Percentiles rank a stretch among this genome's conserved stretches.
Conservation (phyloP, 805 yeast species). For the Kregervanrija delftensis region DNA sequence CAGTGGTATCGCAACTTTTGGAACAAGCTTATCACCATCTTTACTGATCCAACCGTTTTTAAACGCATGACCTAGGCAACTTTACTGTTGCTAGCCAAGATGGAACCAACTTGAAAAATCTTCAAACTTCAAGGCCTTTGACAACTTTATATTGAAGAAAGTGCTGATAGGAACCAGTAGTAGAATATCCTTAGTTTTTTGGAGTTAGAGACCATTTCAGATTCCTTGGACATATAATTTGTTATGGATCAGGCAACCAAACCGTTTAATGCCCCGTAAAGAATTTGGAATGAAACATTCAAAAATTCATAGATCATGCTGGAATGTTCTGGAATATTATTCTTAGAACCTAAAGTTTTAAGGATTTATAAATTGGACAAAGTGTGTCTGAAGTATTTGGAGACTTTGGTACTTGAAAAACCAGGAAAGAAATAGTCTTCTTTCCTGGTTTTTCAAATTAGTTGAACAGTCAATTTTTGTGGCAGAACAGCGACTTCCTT, state of each 20-base stretch:
- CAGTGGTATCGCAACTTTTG: constrained; percentile 67
- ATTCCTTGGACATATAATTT: constrained; percentile 62
- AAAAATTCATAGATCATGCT: constrained; percentile 70
- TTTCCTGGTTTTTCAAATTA: no score
- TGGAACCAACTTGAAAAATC: constrained; percentile 63
- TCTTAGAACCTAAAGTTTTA: constrained; percentile 55
- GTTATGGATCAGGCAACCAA: constrained; percentile 81
- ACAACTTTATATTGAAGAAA: constrained; percentile 71
- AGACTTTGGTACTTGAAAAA: no score
- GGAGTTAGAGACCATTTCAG: constrained; percentile 65
- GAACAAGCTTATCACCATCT: constrained; percentile 71
- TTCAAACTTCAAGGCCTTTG: constrained; percentile 68
- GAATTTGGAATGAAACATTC: constrained; percentile 49
- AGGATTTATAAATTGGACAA: constrained; percentile 67
- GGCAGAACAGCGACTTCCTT: not conserved
- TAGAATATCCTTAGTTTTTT: constrained; percentile 78
- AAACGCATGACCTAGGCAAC: constrained; percentile 96
- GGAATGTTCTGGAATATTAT: constrained; percentile 61
- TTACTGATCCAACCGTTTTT: constrained; percentile 94
- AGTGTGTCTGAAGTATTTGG: not conserved
- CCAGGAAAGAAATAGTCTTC: no score
- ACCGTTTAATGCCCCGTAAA: constrained; percentile 82
- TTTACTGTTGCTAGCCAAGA: constrained; percentile 78
- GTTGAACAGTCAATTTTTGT: no score
- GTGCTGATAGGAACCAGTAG: constrained; percentile 84